Base-by-base conservation (phyloP, 1,139 yeast species). In the Magnusiomyces fungicola region DNA sequence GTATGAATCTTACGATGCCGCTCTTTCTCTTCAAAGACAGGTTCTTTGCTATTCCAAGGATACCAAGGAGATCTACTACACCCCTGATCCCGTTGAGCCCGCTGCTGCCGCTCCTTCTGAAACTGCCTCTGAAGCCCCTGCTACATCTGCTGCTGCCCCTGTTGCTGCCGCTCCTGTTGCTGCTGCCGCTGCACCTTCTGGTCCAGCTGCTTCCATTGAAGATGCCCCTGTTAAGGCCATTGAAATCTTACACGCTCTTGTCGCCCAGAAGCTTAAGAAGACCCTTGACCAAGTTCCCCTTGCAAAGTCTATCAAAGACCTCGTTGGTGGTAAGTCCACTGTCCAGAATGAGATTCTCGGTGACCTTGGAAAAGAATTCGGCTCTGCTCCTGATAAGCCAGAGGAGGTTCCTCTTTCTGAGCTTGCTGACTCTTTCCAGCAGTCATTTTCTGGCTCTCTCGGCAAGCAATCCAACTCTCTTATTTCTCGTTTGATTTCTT, bases 301-400 rank as follows among this genome's bases (percentile, higher is more conserved):
- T 76, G 70, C 89, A 53, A 92, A 92, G 72, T 92, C 98, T 49
- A 87, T 92, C 68, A 92, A 92, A 71, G 98, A 92, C 65, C 78
- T 92, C 63, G 98, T 92, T 56, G 95, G 95, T 62, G 98, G 98
- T 74, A 92, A 92, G 69, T 92, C 98, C 27, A 92, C 98, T 36
- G 94, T 92, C 46, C 98, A 92, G 73, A 92, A 92, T 69, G 98
- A 92, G 75, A 92, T 92, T 60, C 79, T 92, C 62, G 98, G 98
- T 76, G 98, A 92, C 65, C 78, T 92, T 63, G 97, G 97, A 66
- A 92, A 92, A 70, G 98, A 92, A 72, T 92, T 92, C 64, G 97
- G 97, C 60, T 74, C 94, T 47, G 89, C 97, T 49, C 98, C 98
- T 44, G 98, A 92, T 72, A 92, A 92, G 72, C 97, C 98, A 55